A percentile compares a stretch with the other conserved stretches of the same genome.
Conservation (phyloP, 768 basidiomycete species). For the Lentinula sp. region DNA sequence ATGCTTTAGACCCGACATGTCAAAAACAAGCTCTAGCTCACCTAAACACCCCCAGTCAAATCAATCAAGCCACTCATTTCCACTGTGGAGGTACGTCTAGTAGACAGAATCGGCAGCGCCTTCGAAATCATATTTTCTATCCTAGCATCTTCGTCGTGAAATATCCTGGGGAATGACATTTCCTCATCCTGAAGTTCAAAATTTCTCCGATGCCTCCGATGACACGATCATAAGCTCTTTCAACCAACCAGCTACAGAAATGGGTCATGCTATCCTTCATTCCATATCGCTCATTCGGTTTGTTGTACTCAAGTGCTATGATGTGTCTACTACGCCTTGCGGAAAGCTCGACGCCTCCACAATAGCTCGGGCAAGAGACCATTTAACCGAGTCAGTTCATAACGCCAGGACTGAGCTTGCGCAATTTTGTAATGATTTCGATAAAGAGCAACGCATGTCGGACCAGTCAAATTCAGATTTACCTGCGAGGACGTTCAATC, state of each 20-base stretch:
- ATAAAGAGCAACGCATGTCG: slow-evolving; percentile 16
- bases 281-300: slow-evolving; percentile 28
- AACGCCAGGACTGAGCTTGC: slow-evolving; percentile 23
- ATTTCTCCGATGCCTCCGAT: slow-evolving; percentile 5
- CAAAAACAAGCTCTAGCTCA: not conserved
- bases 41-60: slow-evolving; percentile 20
- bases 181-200: slow-evolving; percentile 7
- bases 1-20: slow-evolving; percentile 5
- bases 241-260: slow-evolving; percentile 20
- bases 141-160: slow-evolving; percentile 33
- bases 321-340: slow-evolving; percentile 5
- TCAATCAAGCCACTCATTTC: slow-evolving; percentile 36
- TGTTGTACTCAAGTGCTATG: slow-evolving; percentile 23
- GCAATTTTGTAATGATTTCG: slow-evolving; percentile 23
- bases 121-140: not conserved
- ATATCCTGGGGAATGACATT: slow-evolving; percentile 34
- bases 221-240: slow-evolving; percentile 14
- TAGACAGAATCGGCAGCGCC: not conserved
- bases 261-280: slow-evolving; percentile 27
- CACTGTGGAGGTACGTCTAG: slow-evolving; percentile 26
- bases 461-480: slow-evolving; percentile 14
- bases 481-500: slow-evolving; percentile 23
- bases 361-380: slow-evolving; percentile 12
- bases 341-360: slow-evolving; percentile 10
- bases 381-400: slow-evolving; percentile 15